phyloP scores from a whole-genome alignment of 2,329 filamentous ascomycete genomes.

The Aspergillus arachidicola region DNA sequence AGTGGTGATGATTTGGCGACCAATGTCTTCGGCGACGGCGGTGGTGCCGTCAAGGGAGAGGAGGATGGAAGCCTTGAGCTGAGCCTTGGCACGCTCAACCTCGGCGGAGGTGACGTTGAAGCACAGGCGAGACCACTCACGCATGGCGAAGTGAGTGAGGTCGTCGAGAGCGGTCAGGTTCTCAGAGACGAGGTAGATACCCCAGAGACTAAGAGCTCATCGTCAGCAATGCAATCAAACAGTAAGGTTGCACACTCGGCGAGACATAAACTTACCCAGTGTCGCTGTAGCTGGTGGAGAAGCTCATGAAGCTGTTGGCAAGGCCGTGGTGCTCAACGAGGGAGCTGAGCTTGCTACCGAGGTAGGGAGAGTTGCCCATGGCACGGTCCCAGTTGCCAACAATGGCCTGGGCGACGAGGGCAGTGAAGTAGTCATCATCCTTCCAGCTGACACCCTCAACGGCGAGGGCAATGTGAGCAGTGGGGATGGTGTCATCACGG shows the following conservation, averaged over 20 bases:
- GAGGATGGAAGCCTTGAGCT: slow-evolving; percentile 97
- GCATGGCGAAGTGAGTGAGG: slow-evolving; percentile 95
- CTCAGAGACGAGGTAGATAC: slow-evolving; percentile 97
- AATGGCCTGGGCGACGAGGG: slow-evolving; percentile 94
- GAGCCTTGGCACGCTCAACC: slow-evolving; percentile 97
- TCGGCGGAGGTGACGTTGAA: slow-evolving; percentile 85
- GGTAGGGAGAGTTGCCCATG: slow-evolving; percentile 95
- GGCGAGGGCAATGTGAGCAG: slow-evolving; percentile 96
- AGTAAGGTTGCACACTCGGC: background rate
- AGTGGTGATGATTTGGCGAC: slow-evolving; percentile 96
- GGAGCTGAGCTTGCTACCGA: slow-evolving; percentile 96
- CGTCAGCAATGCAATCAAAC: background rate
- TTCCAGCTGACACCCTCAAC: slow-evolving; percentile 99
- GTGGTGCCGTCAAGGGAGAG: slow-evolving; percentile 97
- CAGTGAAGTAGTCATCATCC: slow-evolving; percentile 98
- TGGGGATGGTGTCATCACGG: slow-evolving; percentile 93
- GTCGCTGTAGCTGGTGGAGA: slow-evolving; percentile 99
- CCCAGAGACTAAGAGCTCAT: slow-evolving; percentile 77
- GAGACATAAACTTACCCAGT: slow-evolving; percentile 71
- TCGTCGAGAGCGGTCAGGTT: slow-evolving; percentile 86
- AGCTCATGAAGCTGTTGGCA: slow-evolving; percentile 99
- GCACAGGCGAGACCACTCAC: slow-evolving; percentile 95
- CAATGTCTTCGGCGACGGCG: slow-evolving; percentile 96
- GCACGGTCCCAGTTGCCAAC: slow-evolving; percentile 99
- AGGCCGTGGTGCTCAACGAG: slow-evolving; percentile 93